phyloP scores from a whole-genome alignment of 73 alveolate genomes.

The Stentor roeselii region DNA sequence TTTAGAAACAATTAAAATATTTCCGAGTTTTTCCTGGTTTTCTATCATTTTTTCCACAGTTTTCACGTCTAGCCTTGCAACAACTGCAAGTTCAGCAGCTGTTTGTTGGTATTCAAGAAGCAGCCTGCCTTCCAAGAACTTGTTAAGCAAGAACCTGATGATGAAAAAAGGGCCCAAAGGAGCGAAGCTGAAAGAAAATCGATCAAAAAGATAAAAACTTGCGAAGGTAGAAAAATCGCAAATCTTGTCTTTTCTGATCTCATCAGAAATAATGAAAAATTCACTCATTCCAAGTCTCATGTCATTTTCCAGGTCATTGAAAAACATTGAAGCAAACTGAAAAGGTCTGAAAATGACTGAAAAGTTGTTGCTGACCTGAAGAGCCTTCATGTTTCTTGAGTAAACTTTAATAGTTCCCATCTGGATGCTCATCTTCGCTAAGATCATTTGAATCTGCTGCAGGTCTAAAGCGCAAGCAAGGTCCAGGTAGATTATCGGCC shows the following conservation, averaged over 20 bases:
- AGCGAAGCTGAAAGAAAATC: not conserved
- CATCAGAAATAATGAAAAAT: no score
- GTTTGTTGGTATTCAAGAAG: not conserved
- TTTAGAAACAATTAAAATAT: not conserved
- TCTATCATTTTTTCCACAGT: constrained; percentile 47
- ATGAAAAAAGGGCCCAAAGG: not conserved
- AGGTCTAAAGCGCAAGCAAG: not conserved
- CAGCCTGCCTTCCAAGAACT: not conserved
- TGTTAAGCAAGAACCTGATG: no score
- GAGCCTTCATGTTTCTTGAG: not conserved
- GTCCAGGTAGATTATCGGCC: not conserved
- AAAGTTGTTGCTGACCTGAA: not conserved
- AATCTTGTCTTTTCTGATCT: no score
- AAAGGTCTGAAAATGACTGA: not conserved
- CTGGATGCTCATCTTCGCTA: not conserved
- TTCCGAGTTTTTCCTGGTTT: not conserved
- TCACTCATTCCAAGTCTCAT: not conserved
- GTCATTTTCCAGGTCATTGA: not conserved
- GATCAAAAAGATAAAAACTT: not conserved
- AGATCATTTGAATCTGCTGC: not conserved
- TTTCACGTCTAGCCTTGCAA: not conserved
- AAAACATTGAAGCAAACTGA: not conserved
- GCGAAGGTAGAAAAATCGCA: not conserved
- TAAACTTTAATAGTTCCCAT: not conserved
- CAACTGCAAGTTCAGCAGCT: not conserved